Percentiles rank a stretch among this genome's conserved stretches.
These are phyloP conservation scores for Biscutella laevigata DNA, from an alignment of 441 rosid genomes.

Conservation along the genomic window DNA sequence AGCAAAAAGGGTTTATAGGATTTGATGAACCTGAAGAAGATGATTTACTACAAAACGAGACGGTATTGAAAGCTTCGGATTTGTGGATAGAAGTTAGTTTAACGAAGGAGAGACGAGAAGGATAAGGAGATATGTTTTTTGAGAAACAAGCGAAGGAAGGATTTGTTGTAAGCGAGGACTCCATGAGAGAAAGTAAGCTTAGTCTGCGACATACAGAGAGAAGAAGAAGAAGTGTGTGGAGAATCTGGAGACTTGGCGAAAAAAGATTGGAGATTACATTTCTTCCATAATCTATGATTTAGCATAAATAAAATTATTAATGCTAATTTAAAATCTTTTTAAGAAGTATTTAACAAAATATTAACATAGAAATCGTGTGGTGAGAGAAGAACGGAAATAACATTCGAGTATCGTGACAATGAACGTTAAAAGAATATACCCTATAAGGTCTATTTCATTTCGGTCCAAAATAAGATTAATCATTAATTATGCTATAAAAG, in stretches of 20 bases:
- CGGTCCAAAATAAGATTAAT: neutral
- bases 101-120: conserved; percentile 24
- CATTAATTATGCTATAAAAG: neutral
- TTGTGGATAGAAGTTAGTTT: conserved; percentile 23
- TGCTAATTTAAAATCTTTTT: neutral
- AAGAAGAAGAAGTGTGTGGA: conserved; percentile 8
- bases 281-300: neutral
- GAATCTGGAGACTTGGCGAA: conserved; percentile 18
- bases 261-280: conserved; percentile 23
- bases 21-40: conserved; percentile 24
- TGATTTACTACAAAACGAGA: conserved; percentile 28
- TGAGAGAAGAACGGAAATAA: conserved; percentile 11
- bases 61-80: conserved; percentile 20
- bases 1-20: conserved; percentile 31
- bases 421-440: conserved; percentile 13
- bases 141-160: conserved; percentile 28
- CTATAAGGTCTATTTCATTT: neutral
- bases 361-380: conserved; percentile 26
- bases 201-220: conserved; percentile 31
- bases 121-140: conserved; percentile 22
- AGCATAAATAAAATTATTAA: neutral
- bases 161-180: conserved; percentile 30
- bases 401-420: conserved; percentile 25
- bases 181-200: conserved; percentile 35
- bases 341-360: too few relatives aligned